Conservation (phyloP, 306 rosid genomes). For the Astragalus glycyphyllos region DNA sequence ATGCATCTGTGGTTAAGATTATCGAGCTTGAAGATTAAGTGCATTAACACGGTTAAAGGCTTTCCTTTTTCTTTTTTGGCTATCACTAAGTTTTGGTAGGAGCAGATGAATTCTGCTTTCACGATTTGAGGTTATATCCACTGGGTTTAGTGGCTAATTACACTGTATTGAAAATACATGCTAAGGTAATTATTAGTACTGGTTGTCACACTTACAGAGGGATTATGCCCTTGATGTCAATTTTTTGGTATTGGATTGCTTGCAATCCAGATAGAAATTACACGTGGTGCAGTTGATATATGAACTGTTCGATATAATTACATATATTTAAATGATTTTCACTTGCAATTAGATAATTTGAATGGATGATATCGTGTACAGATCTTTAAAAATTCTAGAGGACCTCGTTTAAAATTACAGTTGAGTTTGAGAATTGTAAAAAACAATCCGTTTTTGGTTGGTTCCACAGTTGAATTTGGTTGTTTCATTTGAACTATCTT, state of each 20-base stretch:
- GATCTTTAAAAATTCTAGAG: neutral
- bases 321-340: neutral
- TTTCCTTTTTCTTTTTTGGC: slow-evolving; percentile 30
- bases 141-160: slow-evolving; percentile 46
- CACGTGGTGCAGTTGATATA: neutral
- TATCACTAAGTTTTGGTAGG: slow-evolving; percentile 40
- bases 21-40: slow-evolving; percentile 90
- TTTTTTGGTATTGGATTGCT: slow-evolving; percentile 30
- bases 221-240: slow-evolving; percentile 36
- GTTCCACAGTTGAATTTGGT: no score
- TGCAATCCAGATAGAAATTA: slow-evolving; percentile 22
- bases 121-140: slow-evolving; percentile 46
- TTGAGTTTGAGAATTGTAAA: no score
- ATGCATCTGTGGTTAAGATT: slow-evolving; percentile 93
- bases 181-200: slow-evolving; percentile 30
- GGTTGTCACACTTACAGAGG: slow-evolving; percentile 30
- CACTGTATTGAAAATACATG: slow-evolving; percentile 42
- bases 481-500: no score
- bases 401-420: neutral
- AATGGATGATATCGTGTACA: neutral
- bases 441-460: no score
- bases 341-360: neutral
- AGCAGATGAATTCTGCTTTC: slow-evolving; percentile 42
- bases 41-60: slow-evolving; percentile 29
- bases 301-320: neutral